Base-by-base conservation (phyloP, 2,329 filamentous ascomycete genomes). In the Colletotrichum tanaceti region DNA sequence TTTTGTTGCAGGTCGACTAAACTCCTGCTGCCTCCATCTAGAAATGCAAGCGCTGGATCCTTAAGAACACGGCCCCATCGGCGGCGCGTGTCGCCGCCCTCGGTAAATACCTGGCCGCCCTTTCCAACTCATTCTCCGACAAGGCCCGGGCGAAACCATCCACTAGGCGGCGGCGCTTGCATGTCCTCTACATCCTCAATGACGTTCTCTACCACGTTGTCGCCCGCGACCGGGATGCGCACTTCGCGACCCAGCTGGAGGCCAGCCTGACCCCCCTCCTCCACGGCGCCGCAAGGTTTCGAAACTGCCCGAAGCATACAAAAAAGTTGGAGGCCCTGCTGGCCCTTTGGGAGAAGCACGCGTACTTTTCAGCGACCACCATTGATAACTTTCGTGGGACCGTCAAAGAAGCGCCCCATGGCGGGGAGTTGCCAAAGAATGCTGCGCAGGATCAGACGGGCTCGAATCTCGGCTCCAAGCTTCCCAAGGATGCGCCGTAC, bases 21-120 rank as follows among this genome's bases (percentile, higher is more conserved):
- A 78, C 71, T 76, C 73, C 77, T 75, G 75, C 72, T 54, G 54
- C 55, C 63, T 76, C 73, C 73, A 43, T 64, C 20, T 88, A 97
- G 94, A 92, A 89, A 85, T 94, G 92, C 87, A 97, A 94, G 87
- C 85, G 87, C 81, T 97, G 93, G 93, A 90, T 95, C 75, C 81
- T 94, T 76, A 86, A 86, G 74, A 88, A 93, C 82, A 84, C 95
- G 76, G 84, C 88, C 74, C 85, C 86, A 66, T 96, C 93, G 68
- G 78, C 86, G 65, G 83, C 86, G 73, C 90, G 93, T 74, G 86
- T 89, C 72, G 81, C 84, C 67, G 87, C 90, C 49, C 82, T 97
- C 72, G 91, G 88, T 73, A 94, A 93, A 80, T 97, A 93, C 79
- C 82, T 97, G 71, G 85, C 86, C 70, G 88, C 90, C 55, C 81